Percentiles rank a stretch among this genome's conserved stretches.
Conservation (phyloP, 2,329 filamentous ascomycete species). For the Xylaria sp. region DNA sequence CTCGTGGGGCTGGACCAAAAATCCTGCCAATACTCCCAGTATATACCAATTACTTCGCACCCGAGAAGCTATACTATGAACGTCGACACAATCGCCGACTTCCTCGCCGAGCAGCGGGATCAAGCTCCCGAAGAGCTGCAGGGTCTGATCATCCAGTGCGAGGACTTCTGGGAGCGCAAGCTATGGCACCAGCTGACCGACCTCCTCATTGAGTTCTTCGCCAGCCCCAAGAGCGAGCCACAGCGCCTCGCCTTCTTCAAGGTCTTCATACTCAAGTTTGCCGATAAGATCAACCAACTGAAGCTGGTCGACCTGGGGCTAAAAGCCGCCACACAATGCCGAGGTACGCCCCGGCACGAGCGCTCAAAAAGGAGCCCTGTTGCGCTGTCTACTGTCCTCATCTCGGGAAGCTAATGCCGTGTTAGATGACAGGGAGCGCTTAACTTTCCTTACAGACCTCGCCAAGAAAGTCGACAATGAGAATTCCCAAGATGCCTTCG, state of each 20-base stretch:
- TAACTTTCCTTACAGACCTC: slow-evolving; percentile 84
- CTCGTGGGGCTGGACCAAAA: neutral
- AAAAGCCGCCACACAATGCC: slow-evolving; percentile 85
- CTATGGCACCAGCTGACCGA: slow-evolving; percentile 99
- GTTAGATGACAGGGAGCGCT: slow-evolving; percentile 86
- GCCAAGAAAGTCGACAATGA: slow-evolving; percentile 91
- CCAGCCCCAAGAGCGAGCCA: slow-evolving; percentile 79
- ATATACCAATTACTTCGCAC: neutral
- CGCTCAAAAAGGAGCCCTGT: neutral
- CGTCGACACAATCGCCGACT: slow-evolving; percentile 87
- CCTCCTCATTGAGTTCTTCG: slow-evolving; percentile 87
- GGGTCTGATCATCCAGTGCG: slow-evolving; percentile 87
- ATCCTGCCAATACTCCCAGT: neutral
- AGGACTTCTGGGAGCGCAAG: slow-evolving; percentile 98
- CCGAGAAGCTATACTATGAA: slow-evolving; percentile 69
- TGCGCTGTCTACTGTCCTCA: neutral
- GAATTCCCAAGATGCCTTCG: slow-evolving; percentile 92
- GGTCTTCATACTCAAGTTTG: slow-evolving; percentile 93
- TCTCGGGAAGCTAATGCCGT: slow-evolving; percentile 12
- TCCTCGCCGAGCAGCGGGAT: slow-evolving; percentile 91
- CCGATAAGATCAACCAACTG: slow-evolving; percentile 98
- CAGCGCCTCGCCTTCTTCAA: slow-evolving; percentile 93
- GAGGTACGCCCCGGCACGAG: slow-evolving; percentile 62
- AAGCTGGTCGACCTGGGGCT: slow-evolving; percentile 94
- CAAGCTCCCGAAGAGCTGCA: slow-evolving; percentile 88